Evolutionary conservation across 805 yeast genomes (phyloP), one percentile per base, ranked within the genome.

Genomic region (Zygotorulaspora florentina): DNA sequence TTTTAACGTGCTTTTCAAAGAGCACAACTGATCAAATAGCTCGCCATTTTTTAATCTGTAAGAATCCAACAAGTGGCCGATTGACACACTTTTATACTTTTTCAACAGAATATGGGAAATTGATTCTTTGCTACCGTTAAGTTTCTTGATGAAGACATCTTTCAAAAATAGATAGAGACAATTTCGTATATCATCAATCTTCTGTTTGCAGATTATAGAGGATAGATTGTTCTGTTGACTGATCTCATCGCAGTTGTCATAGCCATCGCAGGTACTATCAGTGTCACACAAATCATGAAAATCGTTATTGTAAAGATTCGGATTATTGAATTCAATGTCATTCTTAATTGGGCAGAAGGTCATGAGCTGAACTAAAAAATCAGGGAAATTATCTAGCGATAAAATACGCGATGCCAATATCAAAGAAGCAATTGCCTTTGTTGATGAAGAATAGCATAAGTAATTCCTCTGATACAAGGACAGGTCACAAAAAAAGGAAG

Each of bases 401-500:
- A 79, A 57, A 63, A 79, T 73, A 33, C 74, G 67, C 38, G 77
- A 72, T 20, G 84, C 80, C 46, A 80, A 48, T 43, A 78, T 56
- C 48, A 75, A 72, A 26, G 80, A 77, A 2, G 80, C 65, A 17
- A 74, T 59, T 1, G 83, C 70, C 20, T 76, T 69, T 17, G 76
- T 58, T 1, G 81, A 72, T 1, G 76, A 56, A 9, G 76, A 70
- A 40, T 73, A 66, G 8, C 70, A 64, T 48, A 79, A 52, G 50
- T 74, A 77, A 46, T 65, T 70, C 45, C 75, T 69, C 43, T 77
- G 75, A 53, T 78, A 79, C 25, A 77, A 54, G 1, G 81, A 66
- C 18, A 79, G 58, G 56, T 80, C 83, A 53, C 81, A 73, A 33
- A 80, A 69, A 52, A 79, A 79, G 35, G 80, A 65, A 2, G 76